phyloP scores from a whole-genome alignment of 2,329 filamentous ascomycete genomes.

The Botrytis byssoidea region DNA sequence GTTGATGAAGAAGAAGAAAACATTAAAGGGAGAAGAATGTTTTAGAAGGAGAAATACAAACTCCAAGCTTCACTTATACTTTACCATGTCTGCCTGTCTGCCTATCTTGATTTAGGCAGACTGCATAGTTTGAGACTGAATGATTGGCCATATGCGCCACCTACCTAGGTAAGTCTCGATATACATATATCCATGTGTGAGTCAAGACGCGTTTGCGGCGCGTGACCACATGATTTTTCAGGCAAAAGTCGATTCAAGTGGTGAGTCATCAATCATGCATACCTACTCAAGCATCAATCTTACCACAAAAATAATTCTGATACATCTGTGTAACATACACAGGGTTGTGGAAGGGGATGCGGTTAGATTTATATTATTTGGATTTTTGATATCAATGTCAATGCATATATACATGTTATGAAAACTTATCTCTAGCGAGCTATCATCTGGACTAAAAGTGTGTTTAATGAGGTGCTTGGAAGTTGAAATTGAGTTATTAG shows the following conservation, averaged over 20 bases:
- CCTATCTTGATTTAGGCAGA: not conserved
- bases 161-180: too few species aligned
- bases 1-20: not conserved
- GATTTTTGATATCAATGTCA: too few species aligned
- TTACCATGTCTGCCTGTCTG: not conserved
- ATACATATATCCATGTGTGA: not conserved
- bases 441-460: too few species aligned
- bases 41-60: not conserved
- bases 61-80: not conserved
- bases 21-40: not conserved
- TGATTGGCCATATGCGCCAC: too few species aligned
- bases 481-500: too few species aligned
- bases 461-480: too few species aligned
- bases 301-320: not conserved
- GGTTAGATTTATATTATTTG: too few species aligned
- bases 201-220: not conserved
- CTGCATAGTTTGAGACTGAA: not conserved
- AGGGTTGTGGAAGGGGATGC: too few species aligned
- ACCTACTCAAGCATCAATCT: not conserved
- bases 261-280: not conserved
- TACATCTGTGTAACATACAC: not conserved
- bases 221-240: not conserved
- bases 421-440: too few species aligned
- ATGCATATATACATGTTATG: too few species aligned
- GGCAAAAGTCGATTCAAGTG: not conserved